These are phyloP conservation scores for Stephania japonica DNA, from an alignment of 164 flowering plant species.

Conservation along the genomic window DNA sequence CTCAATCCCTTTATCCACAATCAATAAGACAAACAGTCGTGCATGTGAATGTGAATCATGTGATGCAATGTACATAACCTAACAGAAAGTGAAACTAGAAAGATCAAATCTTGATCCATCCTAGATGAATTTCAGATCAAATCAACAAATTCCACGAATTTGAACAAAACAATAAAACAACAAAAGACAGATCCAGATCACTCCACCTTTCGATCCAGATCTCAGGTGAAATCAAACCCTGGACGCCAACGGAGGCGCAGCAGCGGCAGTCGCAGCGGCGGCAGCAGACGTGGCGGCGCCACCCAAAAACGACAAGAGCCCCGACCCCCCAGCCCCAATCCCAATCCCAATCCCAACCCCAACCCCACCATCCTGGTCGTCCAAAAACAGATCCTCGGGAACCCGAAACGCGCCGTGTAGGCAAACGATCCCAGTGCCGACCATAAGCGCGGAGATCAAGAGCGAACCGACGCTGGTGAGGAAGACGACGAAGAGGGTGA, in stretches of 20 bases:
- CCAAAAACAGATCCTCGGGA: conserved; percentile 79
- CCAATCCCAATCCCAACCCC: conserved; percentile 13
- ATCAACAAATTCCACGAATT: neutral
- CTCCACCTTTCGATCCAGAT: no score
- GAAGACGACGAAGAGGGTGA: conserved; percentile 53
- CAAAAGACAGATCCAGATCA: no score
- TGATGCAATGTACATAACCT: no score
- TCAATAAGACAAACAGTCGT: no score
- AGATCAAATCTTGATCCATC: no score
- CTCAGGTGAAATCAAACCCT: no score
- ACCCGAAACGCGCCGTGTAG: conserved; percentile 68
- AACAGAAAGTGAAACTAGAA: no score
- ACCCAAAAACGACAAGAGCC: conserved; percentile 75
- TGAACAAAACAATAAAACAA: neutral
- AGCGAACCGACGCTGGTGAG: conserved; percentile 75
- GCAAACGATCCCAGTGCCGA: conserved; percentile 49
- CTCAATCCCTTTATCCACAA: no score
- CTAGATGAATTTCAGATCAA: neutral
- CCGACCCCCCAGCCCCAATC: conserved; percentile 24
- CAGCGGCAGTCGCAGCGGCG: conserved; percentile 34
- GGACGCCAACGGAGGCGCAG: conserved; percentile 2
- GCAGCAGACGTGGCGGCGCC: conserved; percentile 39
- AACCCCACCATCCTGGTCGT: conserved; percentile 40
- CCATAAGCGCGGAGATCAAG: conserved; percentile 48
- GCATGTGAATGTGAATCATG: no score